Percentiles rank a stretch among this genome's conserved stretches.
Conservation (phyloP, 179 eudicot species). For the Patellifolia procumbens region DNA sequence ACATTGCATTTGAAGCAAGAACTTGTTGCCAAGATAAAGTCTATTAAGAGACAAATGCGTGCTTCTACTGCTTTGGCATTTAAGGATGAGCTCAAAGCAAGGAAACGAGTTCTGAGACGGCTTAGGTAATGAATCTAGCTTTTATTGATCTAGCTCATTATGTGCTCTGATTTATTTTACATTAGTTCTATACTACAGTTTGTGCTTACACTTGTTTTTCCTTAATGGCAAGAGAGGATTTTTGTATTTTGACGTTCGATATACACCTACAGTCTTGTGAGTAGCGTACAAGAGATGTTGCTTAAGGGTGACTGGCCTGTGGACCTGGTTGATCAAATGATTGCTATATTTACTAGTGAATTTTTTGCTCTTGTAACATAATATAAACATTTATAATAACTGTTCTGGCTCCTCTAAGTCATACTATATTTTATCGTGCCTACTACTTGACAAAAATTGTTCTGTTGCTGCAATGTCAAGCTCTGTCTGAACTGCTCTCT, state of each 20-base stretch:
- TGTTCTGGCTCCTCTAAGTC: background rate
- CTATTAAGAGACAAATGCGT: constrained; percentile 66
- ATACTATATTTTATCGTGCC: background rate
- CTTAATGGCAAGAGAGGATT: background rate
- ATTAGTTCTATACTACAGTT: too few relatives aligned
- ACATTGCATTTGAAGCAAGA: constrained; percentile 76
- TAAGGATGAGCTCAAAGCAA: constrained; percentile 93
- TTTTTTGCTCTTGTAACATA: background rate
- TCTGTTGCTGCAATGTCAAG: background rate
- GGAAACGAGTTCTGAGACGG: constrained; percentile 84
- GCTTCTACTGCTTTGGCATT: constrained; percentile 76
- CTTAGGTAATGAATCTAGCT: constrained; percentile 61
- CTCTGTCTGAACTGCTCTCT: background rate
- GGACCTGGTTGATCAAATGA: background rate
- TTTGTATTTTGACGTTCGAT: background rate
- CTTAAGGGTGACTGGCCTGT: background rate
- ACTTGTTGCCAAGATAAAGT: constrained; percentile 65
- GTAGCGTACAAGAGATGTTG: background rate
- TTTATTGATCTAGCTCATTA: background rate
- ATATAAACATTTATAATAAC: background rate
- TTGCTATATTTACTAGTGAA: background rate
- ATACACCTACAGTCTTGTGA: background rate
- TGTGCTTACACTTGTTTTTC: background rate
- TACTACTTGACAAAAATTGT: background rate
- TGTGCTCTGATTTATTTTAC: background rate